Conservation (phyloP, 495 filamentous ascomycete species). For the Terfezia claveryi region DNA sequence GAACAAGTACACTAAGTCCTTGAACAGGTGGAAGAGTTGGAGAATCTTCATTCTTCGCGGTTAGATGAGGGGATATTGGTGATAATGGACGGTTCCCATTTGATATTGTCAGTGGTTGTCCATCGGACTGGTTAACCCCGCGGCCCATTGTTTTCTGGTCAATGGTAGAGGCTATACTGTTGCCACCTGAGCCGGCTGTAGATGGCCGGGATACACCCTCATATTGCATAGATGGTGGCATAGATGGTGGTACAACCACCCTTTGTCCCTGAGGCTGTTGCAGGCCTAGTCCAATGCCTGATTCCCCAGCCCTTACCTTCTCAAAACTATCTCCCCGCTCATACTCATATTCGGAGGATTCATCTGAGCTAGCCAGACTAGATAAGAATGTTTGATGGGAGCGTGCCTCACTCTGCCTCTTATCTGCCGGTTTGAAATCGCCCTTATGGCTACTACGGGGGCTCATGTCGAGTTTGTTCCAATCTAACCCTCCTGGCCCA, state of each 20-base stretch:
- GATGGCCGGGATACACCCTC: neutral
- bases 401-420: neutral
- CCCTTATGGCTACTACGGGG: neutral
- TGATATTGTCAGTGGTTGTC: constrained; percentile 17
- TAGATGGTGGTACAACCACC: neutral
- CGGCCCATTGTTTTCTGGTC: neutral
- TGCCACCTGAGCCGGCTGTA: neutral
- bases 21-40: constrained; percentile 54
- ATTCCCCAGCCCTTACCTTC: neutral
- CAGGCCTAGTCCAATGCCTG: neutral
- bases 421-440: neutral
- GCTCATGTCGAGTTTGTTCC: neutral
- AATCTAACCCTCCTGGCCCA: neutral
- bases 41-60: constrained; percentile 34
- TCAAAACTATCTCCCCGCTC: neutral
- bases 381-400: neutral
- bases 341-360: neutral
- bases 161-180: neutral
- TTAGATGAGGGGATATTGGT: neutral
- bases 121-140: neutral
- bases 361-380: constrained; percentile 6
- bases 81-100: constrained; percentile 9
- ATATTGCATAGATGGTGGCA: neutral
- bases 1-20: constrained; percentile 62
- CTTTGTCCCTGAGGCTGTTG: neutral